A percentile compares a stretch with the other conserved stretches of the same genome.
phyloP scores from a whole-genome alignment of 78 protist genomes.

The Tieghemostelium lacteum region DNA sequence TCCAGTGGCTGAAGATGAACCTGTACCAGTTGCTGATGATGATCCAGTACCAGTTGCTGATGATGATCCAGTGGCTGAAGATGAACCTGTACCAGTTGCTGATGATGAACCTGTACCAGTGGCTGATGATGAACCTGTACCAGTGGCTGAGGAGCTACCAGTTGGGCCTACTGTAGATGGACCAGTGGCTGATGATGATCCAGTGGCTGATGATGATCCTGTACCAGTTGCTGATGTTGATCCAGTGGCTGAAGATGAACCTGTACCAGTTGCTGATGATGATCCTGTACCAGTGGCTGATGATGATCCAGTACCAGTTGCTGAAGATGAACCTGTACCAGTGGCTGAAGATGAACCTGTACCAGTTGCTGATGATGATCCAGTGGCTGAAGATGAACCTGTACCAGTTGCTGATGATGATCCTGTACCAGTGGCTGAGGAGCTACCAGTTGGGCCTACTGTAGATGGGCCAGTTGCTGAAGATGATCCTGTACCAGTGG shows the following conservation, averaged over 20 bases:
- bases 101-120: neutral
- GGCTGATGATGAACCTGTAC: neutral
- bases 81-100: too few species aligned
- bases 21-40: neutral
- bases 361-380: neutral
- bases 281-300: neutral
- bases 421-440: neutral
- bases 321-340: neutral
- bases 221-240: neutral
- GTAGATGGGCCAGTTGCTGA: neutral
- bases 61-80: neutral
- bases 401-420: slow-evolving; percentile 1
- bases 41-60: neutral
- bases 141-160: neutral
- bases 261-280: neutral
- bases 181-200: too few species aligned
- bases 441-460: neutral
- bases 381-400: neutral
- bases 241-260: neutral
- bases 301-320: neutral
- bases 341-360: neutral
- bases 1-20: neutral
- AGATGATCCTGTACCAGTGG: neutral
- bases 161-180: neutral
- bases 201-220: too few species aligned